phyloP scores from a whole-genome alignment of 75 land plant species.

The Cunninghamia lanceolata region DNA sequence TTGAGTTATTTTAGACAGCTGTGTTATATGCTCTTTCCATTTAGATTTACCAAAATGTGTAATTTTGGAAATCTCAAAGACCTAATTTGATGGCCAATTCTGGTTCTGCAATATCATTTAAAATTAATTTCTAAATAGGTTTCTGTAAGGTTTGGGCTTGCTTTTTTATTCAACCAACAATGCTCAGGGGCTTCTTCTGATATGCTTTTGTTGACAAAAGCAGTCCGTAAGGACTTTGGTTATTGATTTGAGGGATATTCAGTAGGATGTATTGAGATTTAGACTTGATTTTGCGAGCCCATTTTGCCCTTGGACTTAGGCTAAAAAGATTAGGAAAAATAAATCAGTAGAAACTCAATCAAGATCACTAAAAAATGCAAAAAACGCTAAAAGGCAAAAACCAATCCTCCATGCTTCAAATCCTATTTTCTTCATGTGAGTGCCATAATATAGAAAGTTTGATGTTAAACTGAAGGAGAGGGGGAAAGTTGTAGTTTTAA shows the following conservation, averaged over 20 bases:
- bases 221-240: neutral
- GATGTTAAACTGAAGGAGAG: neutral
- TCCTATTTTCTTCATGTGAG: neutral
- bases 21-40: neutral
- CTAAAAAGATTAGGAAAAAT: neutral
- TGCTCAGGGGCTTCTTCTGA: neutral
- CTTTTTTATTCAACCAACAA: neutral
- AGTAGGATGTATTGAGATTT: no score
- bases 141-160: neutral
- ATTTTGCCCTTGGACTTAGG: neutral
- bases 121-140: no score
- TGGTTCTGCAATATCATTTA: neutral
- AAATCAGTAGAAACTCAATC: neutral
- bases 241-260: no score
- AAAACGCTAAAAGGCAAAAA: neutral
- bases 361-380: neutral
- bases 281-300: neutral
- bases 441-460: neutral
- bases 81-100: neutral
- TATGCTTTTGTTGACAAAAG: neutral
- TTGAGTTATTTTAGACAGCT: neutral
- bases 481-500: neutral
- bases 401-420: neutral
- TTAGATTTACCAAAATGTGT: neutral
- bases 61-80: neutral